Evolutionary conservation across 257 asterid species (phyloP), one percentile per base, ranked within the genome.

Genomic region (Solanum corneliomulleri): DNA sequence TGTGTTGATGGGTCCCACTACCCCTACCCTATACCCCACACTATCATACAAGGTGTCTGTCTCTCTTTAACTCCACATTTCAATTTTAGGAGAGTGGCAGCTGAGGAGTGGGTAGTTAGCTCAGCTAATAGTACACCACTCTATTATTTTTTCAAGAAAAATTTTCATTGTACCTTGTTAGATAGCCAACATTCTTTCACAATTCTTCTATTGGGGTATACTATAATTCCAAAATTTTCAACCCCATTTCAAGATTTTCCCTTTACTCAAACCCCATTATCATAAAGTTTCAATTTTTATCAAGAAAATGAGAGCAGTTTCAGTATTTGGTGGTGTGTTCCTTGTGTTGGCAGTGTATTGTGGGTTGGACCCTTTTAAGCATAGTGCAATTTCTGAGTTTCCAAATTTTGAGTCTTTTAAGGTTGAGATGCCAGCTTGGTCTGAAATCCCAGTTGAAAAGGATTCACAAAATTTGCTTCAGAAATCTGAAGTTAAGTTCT

Each of bases 301-400:
- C 64, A 78, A 78, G 64, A 76, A 78, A 27, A 78, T 78, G 66
- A 78, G 66, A 78, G 6, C 89, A 27, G 83, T 89, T 78, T 83
- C 90, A 77, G 35, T 93, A 27, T 58, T 94, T 85, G 92, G 97
- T 83, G 95, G 85, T 10, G 18, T 91, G 11, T 91, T 86, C 87
- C 91, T 95, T 84, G 80, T 92, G 44, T 8, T 94, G 85, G 99
- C 99, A 21, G 89, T 93, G 6, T 95, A 96, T 93, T 94, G 98
- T 91, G 98, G 95, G 62, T 87, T 94, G 7, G 99, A 96, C 93
- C 99, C 99, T 10, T 96, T 94, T 82, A 86, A 86, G 15, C 95
- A 96, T 88, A 92, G 94, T 37, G 92, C 97, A 6, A 92, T 95
- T 4, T 92, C 94, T 78, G 94, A 81, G 1, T 93, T 95, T 87